Conservation (phyloP, 495 filamentous ascomycete genomes). For the Diplogelasinospora grovesii region DNA sequence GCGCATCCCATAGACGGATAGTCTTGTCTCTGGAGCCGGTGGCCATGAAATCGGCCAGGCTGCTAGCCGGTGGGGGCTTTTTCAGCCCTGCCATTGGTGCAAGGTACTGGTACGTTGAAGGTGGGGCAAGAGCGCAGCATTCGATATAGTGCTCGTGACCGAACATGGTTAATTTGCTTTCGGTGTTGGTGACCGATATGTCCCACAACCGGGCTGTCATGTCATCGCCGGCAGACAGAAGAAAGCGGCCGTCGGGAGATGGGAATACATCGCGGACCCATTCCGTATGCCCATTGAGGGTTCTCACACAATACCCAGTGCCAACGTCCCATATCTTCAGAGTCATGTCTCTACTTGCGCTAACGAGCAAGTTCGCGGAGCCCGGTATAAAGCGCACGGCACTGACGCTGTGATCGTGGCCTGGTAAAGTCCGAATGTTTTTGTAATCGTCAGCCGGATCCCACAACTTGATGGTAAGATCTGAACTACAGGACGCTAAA, state of each 20-base stretch:
- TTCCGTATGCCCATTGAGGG: slow-evolving; percentile 64
- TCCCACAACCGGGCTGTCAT: slow-evolving; percentile 78
- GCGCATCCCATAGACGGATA: slow-evolving; percentile 78
- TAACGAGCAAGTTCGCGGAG: slow-evolving; percentile 71
- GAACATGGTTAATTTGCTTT: slow-evolving; percentile 68
- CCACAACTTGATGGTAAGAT: slow-evolving; percentile 91
- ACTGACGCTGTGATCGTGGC: slow-evolving; percentile 83
- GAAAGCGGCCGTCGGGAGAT: slow-evolving; percentile 70
- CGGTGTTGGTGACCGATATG: slow-evolving; percentile 52
- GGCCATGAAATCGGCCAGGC: slow-evolving; percentile 77
- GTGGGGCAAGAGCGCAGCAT: slow-evolving; percentile 78
- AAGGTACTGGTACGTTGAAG: slow-evolving; percentile 65
- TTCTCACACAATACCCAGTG: slow-evolving; percentile 83
- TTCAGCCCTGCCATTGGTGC: slow-evolving; percentile 72
- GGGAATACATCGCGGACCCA: slow-evolving; percentile 81
- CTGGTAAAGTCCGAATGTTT: slow-evolving; percentile 81
- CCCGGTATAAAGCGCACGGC: slow-evolving; percentile 79
- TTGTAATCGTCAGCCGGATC: slow-evolving; percentile 91
- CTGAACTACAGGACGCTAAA: slow-evolving; percentile 75
- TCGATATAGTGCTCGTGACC: slow-evolving; percentile 67
- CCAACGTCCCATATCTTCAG: slow-evolving; percentile 83
- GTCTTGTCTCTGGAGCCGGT: slow-evolving; percentile 84
- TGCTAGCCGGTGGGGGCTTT: slow-evolving; percentile 55
- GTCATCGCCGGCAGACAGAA: slow-evolving; percentile 74
- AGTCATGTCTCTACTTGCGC: slow-evolving; percentile 69